phyloP scores from a whole-genome alignment of 2,329 filamentous ascomycete genomes.

The Stachybotrys chlorohalonatus region DNA sequence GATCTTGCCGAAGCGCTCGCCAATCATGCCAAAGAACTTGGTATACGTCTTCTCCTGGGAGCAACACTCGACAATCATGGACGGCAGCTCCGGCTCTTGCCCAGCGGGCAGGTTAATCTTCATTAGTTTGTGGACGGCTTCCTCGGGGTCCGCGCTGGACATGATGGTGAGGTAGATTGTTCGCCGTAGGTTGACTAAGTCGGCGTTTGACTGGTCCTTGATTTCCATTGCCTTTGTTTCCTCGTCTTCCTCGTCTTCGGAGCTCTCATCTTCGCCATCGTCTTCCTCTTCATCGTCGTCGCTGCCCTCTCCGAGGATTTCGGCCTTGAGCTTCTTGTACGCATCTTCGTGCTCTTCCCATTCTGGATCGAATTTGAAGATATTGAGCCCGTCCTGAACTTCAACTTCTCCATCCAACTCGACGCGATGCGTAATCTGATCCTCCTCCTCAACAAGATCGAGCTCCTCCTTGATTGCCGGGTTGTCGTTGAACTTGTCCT shows the following conservation, averaged over 20 bases:
- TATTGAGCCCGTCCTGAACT: conserved; percentile 78
- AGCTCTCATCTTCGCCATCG: conserved; percentile 55
- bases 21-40: conserved; percentile 93
- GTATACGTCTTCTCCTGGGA: conserved; percentile 95
- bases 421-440: conserved; percentile 87
- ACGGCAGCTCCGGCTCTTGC: conserved; percentile 81
- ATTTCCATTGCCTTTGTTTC: conserved; percentile 85
- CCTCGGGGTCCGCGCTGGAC: conserved; percentile 92
- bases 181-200: conserved; percentile 84
- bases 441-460: conserved; percentile 93
- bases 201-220: conserved; percentile 94
- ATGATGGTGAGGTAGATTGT: conserved; percentile 98
- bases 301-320: conserved; percentile 90
- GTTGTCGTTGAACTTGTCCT: conserved; percentile 95
- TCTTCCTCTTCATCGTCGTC: conserved; percentile 66
- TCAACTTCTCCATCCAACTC: conserved; percentile 78
- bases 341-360: conserved; percentile 88
- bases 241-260: conserved; percentile 63
- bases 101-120: conserved; percentile 82
- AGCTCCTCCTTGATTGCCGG: conserved; percentile 84
- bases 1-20: conserved; percentile 90
- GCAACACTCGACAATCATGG: conserved; percentile 96
- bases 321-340: conserved; percentile 83
- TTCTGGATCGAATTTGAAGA: conserved; percentile 88
- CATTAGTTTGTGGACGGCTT: conserved; percentile 95